These are phyloP conservation scores for Kalanchoe fedtschenkoi DNA, from an alignment of 164 flowering plant genomes.

Conservation along the genomic window DNA sequence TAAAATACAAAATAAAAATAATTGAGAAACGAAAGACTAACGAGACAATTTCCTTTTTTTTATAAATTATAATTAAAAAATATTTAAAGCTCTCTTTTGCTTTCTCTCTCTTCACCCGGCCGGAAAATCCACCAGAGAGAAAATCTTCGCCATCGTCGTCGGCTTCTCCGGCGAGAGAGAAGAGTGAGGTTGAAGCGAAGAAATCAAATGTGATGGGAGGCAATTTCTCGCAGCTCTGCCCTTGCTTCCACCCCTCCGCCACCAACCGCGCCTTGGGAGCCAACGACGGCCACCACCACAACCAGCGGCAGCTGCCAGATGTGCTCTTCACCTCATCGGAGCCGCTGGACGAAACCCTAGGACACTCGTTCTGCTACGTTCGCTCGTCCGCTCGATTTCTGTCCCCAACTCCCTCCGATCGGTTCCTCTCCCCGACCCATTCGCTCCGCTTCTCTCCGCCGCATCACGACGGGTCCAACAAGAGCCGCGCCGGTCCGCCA, in stretches of 20 bases:
- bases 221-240: slow-evolving; percentile 39
- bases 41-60: neutral
- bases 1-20: neutral
- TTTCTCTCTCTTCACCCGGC: slow-evolving; percentile 1
- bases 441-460: slow-evolving; percentile 60
- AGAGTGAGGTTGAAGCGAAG: neutral
- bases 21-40: neutral
- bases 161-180: neutral
- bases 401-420: slow-evolving; percentile 67
- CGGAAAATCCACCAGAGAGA: neutral
- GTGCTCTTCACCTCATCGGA: slow-evolving; percentile 33
- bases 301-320: slow-evolving; percentile 20
- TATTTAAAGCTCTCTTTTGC: neutral
- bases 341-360: slow-evolving; percentile 88
- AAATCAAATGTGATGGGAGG: slow-evolving; percentile 65
- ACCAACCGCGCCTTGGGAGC: neutral
- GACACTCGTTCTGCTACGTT: slow-evolving; percentile 96
- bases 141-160: neutral
- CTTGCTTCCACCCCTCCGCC: slow-evolving; percentile 30
- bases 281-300: neutral
- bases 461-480: slow-evolving; percentile 22
- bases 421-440: slow-evolving; percentile 53
- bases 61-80: neutral
- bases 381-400: slow-evolving; percentile 65
- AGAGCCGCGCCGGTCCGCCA: slow-evolving; percentile 14